Evolutionary conservation across 176 grass and related monocot genomes (phyloP).

Genomic region (Poa annua): DNA sequence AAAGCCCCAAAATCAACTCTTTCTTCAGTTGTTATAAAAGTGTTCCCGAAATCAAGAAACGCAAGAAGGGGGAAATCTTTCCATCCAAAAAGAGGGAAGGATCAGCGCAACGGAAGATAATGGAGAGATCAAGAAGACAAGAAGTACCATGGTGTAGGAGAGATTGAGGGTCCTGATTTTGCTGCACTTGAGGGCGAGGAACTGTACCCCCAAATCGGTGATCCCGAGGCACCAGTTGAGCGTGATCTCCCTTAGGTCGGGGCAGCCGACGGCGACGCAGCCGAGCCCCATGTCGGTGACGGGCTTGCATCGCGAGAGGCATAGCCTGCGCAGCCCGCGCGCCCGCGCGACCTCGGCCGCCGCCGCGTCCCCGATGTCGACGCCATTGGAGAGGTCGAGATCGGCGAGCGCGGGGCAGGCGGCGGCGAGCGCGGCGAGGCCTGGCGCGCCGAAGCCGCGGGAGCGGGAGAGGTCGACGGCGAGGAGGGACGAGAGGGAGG

Average conservation of each 20-base stretch:
- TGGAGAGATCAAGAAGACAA: too few species aligned
- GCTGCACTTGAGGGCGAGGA: constrained; percentile 75
- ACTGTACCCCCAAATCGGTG: constrained; percentile 67
- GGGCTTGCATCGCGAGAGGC: constrained; percentile 64
- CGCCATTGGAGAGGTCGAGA: constrained; percentile 76
- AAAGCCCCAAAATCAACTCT: not conserved
- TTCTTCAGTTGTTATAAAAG: not conserved
- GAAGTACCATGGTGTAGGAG: constrained; percentile 84
- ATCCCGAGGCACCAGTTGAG: constrained; percentile 82
- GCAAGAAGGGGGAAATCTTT: not conserved
- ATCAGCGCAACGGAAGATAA: not conserved
- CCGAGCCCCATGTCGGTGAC: constrained; percentile 83
- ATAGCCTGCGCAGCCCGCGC: constrained; percentile 41
- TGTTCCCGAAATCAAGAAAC: constrained; percentile 18
- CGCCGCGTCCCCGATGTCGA: constrained; percentile 59
- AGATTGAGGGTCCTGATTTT: constrained; percentile 69
- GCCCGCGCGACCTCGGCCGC: constrained; percentile 52
- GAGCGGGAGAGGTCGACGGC: constrained; percentile 78
- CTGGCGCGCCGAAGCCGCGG: constrained; percentile 51
- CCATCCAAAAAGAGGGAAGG: not conserved
- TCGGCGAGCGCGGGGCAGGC: constrained; percentile 51
- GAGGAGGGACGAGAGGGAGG: constrained; percentile 34
- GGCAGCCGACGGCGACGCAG: constrained; percentile 77
- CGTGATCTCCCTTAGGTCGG: constrained; percentile 60
- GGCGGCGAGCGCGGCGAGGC: constrained; percentile 52